Percentiles rank a stretch among this genome's conserved stretches.
These are phyloP conservation scores for Lactarius sanguifluus DNA, from an alignment of 768 basidiomycete species.

Conservation along the genomic window DNA sequence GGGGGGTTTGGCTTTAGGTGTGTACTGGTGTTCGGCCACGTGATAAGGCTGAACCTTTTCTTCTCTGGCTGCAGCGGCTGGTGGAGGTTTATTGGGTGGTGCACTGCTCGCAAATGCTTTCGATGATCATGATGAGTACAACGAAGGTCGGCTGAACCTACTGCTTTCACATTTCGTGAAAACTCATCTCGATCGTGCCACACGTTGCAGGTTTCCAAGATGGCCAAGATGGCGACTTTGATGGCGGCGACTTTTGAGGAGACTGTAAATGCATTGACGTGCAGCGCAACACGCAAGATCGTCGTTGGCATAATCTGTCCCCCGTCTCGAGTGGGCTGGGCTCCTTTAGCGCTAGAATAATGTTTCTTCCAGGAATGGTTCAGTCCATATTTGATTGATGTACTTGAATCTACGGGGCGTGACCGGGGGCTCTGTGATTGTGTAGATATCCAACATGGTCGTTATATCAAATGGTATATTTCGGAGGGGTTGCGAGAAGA, in stretches of 20 bases:
- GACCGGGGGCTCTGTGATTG: not conserved
- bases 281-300: constrained; percentile 2
- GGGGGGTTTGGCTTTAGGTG: constrained; percentile 18
- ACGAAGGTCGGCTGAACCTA: constrained; percentile 37
- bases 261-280: constrained; percentile 29
- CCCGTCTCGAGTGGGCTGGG: constrained; percentile 10
- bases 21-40: not conserved
- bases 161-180: constrained; percentile 11
- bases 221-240: constrained; percentile 28
- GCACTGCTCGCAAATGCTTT: constrained; percentile 51
- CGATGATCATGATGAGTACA: constrained; percentile 43
- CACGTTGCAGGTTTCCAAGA: constrained; percentile 36
- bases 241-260: constrained; percentile 19
- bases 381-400: constrained; percentile 11
- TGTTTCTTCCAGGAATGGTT: constrained; percentile 10
- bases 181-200: constrained; percentile 2
- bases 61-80: constrained; percentile 40
- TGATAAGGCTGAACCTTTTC: not conserved
- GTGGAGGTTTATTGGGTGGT: constrained; percentile 67
- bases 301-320: not conserved
- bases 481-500: not conserved
- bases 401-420: not conserved
- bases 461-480: constrained; percentile 6
- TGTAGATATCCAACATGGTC: constrained; percentile 10
- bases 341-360: constrained; percentile 4